These are phyloP conservation scores for Vaccinium corymbosum DNA, from an alignment of 148 eudicot species.

Conservation along the genomic window DNA sequence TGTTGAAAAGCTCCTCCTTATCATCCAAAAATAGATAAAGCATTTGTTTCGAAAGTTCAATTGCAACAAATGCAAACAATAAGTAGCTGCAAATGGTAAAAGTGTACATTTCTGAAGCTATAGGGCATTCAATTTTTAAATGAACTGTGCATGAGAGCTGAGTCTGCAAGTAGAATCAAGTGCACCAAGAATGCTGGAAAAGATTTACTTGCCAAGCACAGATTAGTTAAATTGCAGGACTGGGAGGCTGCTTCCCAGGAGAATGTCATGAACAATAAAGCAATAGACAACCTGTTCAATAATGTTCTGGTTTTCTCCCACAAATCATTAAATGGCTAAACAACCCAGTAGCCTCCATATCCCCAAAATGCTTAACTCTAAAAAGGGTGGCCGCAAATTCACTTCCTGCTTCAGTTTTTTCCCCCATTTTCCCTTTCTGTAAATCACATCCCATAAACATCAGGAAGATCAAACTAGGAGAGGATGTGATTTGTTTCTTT, in stretches of 20 bases:
- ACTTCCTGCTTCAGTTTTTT: not conserved
- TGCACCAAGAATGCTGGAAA: not conserved
- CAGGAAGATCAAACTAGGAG: not conserved
- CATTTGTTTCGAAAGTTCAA: not conserved
- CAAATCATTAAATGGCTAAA: not conserved
- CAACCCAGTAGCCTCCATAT: not conserved
- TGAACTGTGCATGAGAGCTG: not conserved
- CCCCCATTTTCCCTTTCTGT: not conserved
- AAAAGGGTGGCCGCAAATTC: not conserved
- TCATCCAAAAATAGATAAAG: not conserved
- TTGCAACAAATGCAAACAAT: not conserved
- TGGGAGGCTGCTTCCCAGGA: not conserved
- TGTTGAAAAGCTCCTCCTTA: not conserved
- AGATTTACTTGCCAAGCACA: not conserved
- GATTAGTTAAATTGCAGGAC: not conserved
- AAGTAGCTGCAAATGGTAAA: not conserved
- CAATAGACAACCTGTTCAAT: not conserved
- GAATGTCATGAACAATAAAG: not conserved
- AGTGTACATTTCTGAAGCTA: not conserved
- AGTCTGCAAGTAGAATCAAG: slow-evolving; percentile 5
- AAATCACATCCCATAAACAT: not conserved
- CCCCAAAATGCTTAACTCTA: not conserved
- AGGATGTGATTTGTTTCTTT: not conserved
- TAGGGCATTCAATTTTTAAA: not conserved
- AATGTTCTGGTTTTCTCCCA: not conserved